phyloP scores from a whole-genome alignment of 2,329 filamentous ascomycete species.

The Emericellopsis cladophorae region DNA sequence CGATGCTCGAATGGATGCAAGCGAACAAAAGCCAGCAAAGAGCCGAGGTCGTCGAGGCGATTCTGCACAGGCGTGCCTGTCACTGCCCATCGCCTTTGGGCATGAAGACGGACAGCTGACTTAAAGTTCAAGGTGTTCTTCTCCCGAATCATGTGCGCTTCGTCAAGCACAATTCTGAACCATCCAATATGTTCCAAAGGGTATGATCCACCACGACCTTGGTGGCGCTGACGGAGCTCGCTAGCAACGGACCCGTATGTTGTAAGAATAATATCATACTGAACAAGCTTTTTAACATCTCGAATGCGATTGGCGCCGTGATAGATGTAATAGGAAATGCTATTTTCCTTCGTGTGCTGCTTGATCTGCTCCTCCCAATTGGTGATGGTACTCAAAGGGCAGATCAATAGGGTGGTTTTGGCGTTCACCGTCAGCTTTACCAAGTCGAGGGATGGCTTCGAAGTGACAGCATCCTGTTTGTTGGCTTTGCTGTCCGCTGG shows the following conservation, averaged over 20 bases:
- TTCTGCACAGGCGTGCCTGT: constrained; percentile 96
- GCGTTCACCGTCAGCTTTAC: constrained; percentile 51
- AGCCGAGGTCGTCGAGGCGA: constrained; percentile 76
- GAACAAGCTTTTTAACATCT: constrained; percentile 52
- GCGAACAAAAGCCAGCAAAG: constrained; percentile 74
- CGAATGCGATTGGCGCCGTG: constrained; percentile 70
- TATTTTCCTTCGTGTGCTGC: constrained; percentile 55
- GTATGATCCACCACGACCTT: constrained; percentile 43
- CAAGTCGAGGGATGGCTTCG: constrained; percentile 30
- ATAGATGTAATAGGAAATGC: constrained; percentile 68
- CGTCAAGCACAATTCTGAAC: constrained; percentile 89
- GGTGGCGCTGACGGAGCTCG: constrained; percentile 55
- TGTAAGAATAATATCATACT: constrained; percentile 78
- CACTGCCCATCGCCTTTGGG: constrained; percentile 86
- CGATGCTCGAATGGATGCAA: constrained; percentile 76
- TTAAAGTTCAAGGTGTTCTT: constrained; percentile 71
- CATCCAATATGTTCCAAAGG: constrained; percentile 72
- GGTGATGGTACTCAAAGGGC: constrained; percentile 77
- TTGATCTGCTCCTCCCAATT: constrained; percentile 95
- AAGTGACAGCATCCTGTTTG: constrained; percentile 14
- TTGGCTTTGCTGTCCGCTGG: constrained; percentile 24
- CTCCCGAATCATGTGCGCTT: constrained; percentile 90
- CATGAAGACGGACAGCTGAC: constrained; percentile 67
- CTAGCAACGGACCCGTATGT: constrained; percentile 83
- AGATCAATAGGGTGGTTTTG: constrained; percentile 73